phyloP scores from a whole-genome alignment of 257 asterid genomes.

The Solanum virginianum region DNA sequence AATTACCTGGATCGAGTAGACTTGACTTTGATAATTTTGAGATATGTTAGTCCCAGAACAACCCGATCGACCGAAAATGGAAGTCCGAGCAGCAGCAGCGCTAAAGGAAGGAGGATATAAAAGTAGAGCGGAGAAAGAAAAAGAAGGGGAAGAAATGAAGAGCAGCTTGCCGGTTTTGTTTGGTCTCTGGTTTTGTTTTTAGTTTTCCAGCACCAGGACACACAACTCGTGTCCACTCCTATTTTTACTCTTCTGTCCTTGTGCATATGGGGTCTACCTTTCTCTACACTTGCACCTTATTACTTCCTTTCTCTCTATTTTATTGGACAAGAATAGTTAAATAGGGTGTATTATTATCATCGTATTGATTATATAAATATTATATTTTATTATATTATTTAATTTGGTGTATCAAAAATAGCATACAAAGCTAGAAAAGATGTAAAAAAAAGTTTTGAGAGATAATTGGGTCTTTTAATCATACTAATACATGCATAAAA shows the following conservation, averaged over 20 bases:
- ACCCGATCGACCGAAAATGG: conserved; percentile 11
- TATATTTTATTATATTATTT: no score
- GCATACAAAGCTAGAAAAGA: no score
- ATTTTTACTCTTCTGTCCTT: background rate
- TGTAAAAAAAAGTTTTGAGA: no score
- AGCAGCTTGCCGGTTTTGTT: background rate
- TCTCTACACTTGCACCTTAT: no score
- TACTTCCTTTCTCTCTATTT: no score
- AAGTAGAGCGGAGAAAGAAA: background rate
- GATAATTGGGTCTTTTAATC: no score
- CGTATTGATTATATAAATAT: no score
- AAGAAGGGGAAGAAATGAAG: background rate
- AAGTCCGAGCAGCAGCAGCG: conserved; percentile 10
- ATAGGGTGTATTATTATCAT: no score
- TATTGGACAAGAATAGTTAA: no score
- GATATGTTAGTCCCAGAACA: background rate
- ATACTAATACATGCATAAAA: no score
- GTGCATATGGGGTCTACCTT: background rate
- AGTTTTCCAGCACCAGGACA: background rate
- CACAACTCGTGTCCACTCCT: background rate
- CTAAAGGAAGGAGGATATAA: conserved; percentile 10
- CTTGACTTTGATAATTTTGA: conserved; percentile 11
- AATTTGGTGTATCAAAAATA: no score
- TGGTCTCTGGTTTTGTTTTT: background rate
- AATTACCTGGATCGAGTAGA: conserved; percentile 41